Percentiles rank a stretch among this genome's conserved stretches.
Evolutionary conservation across 768 basidiomycete species (phyloP).

Genomic region (Suillus variegatus): DNA sequence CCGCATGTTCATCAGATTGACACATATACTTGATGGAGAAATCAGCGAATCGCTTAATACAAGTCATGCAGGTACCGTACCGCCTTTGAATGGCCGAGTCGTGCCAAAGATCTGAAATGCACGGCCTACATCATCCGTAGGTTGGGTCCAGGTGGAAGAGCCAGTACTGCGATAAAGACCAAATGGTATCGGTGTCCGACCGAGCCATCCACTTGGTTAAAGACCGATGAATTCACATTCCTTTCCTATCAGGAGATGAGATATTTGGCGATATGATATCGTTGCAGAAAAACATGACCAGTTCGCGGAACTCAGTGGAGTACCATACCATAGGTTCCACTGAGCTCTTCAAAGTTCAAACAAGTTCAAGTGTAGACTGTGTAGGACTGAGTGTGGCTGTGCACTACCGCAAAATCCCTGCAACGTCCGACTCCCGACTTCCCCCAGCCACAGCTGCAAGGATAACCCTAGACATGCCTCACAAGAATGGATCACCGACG

Average conservation of each 20-base stretch:
- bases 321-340: not conserved
- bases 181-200: too few species aligned
- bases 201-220: not conserved
- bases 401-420: not conserved
- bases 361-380: too few species aligned
- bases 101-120: not conserved
- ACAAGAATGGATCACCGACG: conserved; percentile 8
- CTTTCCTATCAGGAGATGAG: not conserved
- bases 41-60: not conserved
- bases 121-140: not conserved
- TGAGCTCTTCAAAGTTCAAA: not conserved
- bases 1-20: not conserved
- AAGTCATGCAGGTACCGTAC: not conserved
- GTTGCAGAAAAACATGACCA: not conserved
- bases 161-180: not conserved
- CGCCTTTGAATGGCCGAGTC: not conserved
- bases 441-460: not conserved
- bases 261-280: not conserved
- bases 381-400: not conserved
- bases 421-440: not conserved
- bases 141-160: not conserved
- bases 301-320: not conserved
- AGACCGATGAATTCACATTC: not conserved
- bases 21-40: not conserved
- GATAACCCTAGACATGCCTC: conserved; percentile 15